Base-by-base conservation (phyloP, 2,329 filamentous ascomycete genomes). In the Colletotrichum sp. region DNA sequence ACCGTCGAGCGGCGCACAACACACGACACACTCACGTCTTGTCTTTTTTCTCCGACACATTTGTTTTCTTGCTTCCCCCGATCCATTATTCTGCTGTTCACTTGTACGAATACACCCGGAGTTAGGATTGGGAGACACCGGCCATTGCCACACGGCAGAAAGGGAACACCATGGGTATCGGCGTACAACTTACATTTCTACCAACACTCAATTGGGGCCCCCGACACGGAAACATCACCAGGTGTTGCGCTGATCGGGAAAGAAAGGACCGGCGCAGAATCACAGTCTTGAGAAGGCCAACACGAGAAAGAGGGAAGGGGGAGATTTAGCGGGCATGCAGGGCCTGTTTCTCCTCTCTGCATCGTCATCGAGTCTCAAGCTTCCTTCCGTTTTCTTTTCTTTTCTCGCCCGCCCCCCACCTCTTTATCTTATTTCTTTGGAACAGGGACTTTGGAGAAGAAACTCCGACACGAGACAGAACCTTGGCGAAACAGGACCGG, bases 91-190 rank as follows among this genome's bases (percentile, higher is more conserved):
- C 58, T 18, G 30, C 52, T 67, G 62, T 61, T 70, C 32, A 73
- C 67, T 74, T 77, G 76, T 77, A 77, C 71, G 76, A 76, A 71
- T 76, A 68, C 59, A 69, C 62, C 67, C 64, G 76, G 74, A 76
- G 74, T 77, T 77, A 67, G 71, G 68, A 52, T 64, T 24, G 72
- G 75, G 69, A 74, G 65, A 70, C 63, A 73, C 52, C 52, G 73
- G 71, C 75, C 36, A 68, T 61, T 71, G 76, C 75, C 76, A 77
- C 66, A 66, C 73, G 75, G 76, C 76, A 73, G 16, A 69, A 64
- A 38, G 63, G 69, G 67, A 56, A 52, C 56, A 77, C 58, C 58
- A 77, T 61, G 69, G 76, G 74, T 52, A 76, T 69, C 70, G 76
- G 74, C 70, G 76, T 71, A 76, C 62, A 55, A 73, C 66, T 48